A percentile compares a stretch with the other conserved stretches of the same genome.
These are phyloP conservation scores for Hyphopichia homilentoma DNA, from an alignment of 805 yeast species.

Conservation along the genomic window DNA sequence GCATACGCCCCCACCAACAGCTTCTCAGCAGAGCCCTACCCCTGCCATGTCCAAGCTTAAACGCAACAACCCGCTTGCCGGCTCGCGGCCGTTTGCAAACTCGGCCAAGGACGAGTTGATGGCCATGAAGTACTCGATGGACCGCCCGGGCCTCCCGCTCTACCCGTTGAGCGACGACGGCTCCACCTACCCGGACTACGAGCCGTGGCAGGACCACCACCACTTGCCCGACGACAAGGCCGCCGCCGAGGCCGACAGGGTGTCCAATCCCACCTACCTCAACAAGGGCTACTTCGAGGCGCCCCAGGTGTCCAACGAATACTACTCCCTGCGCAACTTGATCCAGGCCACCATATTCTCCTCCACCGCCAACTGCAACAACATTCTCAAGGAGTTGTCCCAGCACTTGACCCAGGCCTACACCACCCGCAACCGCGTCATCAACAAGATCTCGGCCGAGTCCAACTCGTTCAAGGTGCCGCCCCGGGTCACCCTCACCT, in stretches of 20 bases:
- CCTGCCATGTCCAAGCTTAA: slow-evolving; percentile 28
- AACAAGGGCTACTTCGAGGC: slow-evolving; percentile 71
- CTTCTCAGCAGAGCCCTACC: too few species aligned
- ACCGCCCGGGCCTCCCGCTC: slow-evolving; percentile 26
- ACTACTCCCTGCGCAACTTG: slow-evolving; percentile 63
- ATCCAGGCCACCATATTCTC: slow-evolving; percentile 43
- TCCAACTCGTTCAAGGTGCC: slow-evolving; percentile 64
- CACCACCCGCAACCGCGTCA: slow-evolving; percentile 34
- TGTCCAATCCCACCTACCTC: slow-evolving; percentile 46
- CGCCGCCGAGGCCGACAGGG: slow-evolving; percentile 48
- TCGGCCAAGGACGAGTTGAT: slow-evolving; percentile 28
- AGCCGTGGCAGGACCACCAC: slow-evolving; percentile 63
- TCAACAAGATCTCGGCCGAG: slow-evolving; percentile 33
- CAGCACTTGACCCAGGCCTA: slow-evolving; percentile 36
- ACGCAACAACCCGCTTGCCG: too few species aligned
- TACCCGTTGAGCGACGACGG: slow-evolving; percentile 30
- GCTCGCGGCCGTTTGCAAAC: too few species aligned
- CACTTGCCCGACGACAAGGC: slow-evolving; percentile 17
- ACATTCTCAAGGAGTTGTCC: slow-evolving; percentile 33
- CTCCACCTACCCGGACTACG: slow-evolving; percentile 61
- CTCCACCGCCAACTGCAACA: slow-evolving; percentile 31
- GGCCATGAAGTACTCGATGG: slow-evolving; percentile 34
- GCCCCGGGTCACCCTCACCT: slow-evolving; percentile 86
- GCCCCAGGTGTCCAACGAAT: slow-evolving; percentile 60
- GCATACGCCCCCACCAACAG: too few species aligned